Evolutionary conservation across 2,329 filamentous ascomycete genomes (phyloP).

Genomic region (Cladophialophora carrionii): DNA sequence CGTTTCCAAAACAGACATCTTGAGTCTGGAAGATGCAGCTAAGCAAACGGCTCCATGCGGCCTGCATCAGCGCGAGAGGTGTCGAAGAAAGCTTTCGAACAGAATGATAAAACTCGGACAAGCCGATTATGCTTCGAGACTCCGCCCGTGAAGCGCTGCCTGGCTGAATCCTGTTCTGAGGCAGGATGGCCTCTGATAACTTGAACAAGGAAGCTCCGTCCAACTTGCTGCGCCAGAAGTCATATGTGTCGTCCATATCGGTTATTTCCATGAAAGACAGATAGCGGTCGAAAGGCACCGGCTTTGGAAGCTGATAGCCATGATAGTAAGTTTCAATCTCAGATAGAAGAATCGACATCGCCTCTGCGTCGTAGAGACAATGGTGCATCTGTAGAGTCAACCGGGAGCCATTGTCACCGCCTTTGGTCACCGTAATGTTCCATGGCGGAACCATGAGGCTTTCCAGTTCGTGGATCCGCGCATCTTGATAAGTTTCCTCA

Average conservation of each 20-base stretch:
- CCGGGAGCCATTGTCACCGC: neutral
- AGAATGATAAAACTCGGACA: conserved; percentile 38
- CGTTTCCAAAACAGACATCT: conserved; percentile 85
- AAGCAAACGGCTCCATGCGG: conserved; percentile 71
- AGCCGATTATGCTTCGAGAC: conserved; percentile 7
- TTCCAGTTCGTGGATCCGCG: neutral
- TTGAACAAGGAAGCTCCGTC: conserved; percentile 38
- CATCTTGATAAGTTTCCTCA: neutral
- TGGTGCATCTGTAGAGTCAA: conserved; percentile 69
- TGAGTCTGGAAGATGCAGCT: conserved; percentile 57
- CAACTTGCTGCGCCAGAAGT: conserved; percentile 67
- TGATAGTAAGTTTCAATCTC: conserved; percentile 68
- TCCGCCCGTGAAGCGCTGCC: neutral
- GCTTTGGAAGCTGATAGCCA: conserved; percentile 52
- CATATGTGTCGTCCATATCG: conserved; percentile 55
- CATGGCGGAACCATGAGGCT: conserved; percentile 33
- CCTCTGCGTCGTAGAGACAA: conserved; percentile 82
- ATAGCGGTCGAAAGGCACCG: conserved; percentile 66
- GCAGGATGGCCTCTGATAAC: conserved; percentile 22
- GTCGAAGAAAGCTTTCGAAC: conserved; percentile 60
- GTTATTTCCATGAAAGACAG: conserved; percentile 61
- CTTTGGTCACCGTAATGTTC: conserved; percentile 17
- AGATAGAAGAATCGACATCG: conserved; percentile 68
- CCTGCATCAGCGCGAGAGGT: conserved; percentile 69
- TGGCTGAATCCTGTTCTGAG: conserved; percentile 1